Conservation (phyloP, 129 eudicot species). For the Pseudognaphalium luteoalbum region DNA sequence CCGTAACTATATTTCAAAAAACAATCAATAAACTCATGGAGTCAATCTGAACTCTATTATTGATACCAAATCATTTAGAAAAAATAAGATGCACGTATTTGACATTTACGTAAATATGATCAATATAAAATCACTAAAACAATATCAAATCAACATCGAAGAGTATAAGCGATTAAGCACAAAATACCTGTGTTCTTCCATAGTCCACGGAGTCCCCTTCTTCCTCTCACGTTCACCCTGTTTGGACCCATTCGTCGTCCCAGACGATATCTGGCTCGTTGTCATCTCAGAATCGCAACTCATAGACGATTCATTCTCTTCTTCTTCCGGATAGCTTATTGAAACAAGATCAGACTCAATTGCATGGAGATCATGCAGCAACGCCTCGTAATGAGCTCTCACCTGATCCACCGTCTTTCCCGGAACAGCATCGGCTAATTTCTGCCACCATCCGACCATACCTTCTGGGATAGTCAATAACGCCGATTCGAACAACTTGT, state of each 20-base stretch:
- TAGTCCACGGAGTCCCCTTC: conserved; percentile 79
- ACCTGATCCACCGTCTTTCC: conserved; percentile 57
- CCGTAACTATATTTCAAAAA: too few relatives aligned
- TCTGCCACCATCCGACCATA: conserved; percentile 49
- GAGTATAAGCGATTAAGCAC: not conserved
- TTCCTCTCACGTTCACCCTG: conserved; percentile 51
- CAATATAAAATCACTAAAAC: not conserved
- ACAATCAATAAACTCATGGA: too few relatives aligned
- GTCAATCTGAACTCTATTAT: too few relatives aligned
- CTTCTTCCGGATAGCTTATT: conserved; percentile 43
- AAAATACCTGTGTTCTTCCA: conserved; percentile 70
- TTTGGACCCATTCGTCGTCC: conserved; percentile 15
- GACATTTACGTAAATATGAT: not conserved
- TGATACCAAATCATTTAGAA: too few relatives aligned
- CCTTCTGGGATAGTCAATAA: conserved; percentile 43
- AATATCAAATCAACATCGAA: not conserved
- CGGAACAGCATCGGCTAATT: conserved; percentile 50
- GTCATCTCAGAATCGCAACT: conserved; percentile 30
- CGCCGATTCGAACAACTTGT: conserved; percentile 51
- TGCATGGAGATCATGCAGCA: conserved; percentile 40
- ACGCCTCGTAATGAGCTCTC: conserved; percentile 39
- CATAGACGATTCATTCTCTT: not conserved
- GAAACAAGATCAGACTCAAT: conserved; percentile 64
- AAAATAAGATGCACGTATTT: not conserved
- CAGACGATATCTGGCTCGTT: conserved; percentile 32